Base-by-base conservation (phyloP, 805 yeast species). In the Metschnikowia lochheadii region DNA sequence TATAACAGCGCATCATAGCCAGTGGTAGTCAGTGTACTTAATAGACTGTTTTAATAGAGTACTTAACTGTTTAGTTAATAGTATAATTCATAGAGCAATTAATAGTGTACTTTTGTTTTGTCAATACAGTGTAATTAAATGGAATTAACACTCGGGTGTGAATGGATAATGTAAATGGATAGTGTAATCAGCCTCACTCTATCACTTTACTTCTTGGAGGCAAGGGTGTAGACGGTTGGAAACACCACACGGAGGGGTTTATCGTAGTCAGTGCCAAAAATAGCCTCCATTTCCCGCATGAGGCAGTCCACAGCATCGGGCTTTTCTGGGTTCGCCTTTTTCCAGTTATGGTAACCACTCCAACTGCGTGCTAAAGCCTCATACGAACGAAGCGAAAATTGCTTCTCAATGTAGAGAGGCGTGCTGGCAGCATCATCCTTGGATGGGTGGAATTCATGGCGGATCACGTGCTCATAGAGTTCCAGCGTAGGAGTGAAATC, bases 151-250 rank as follows among this genome's bases (percentile, higher is more conserved):
- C 23, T 21, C 20, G 3, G 3, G 20, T 18, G 2, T 18, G 20
- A 18, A 21, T 21, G 23, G 23, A 21, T 6, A 20, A 20, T 20
- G 23, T 3, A 7, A 21, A 21, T 23, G 26, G 26, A 23, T 23
- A 23, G 26, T n/a, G 2, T 6, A 35, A 3, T 8, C 8, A 6
- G 15, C 13, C 21, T 6, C 23, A 21, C 21, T 7, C 18, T n/a
- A 33, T 14, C 35, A 23, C 8, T 15, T n/a, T 20, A 17, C 14
- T 18, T 56, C 48, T 62, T 68, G 38, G 65, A 61, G 2, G 82
- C 80, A 59, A 81, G 71, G 3, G 76, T 72, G 59, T 79, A 81
- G 34, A 79, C 77, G 0, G 88, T 80, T 2, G 78, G 79, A 80
- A 83, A 82, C 18, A 76, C 73, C 13, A 78, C 68, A n/a, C 70